Percentiles rank a stretch among this genome's conserved stretches.
These are phyloP conservation scores for Ascobolus immersus DNA, from an alignment of 495 filamentous ascomycete genomes.

Conservation along the genomic window DNA sequence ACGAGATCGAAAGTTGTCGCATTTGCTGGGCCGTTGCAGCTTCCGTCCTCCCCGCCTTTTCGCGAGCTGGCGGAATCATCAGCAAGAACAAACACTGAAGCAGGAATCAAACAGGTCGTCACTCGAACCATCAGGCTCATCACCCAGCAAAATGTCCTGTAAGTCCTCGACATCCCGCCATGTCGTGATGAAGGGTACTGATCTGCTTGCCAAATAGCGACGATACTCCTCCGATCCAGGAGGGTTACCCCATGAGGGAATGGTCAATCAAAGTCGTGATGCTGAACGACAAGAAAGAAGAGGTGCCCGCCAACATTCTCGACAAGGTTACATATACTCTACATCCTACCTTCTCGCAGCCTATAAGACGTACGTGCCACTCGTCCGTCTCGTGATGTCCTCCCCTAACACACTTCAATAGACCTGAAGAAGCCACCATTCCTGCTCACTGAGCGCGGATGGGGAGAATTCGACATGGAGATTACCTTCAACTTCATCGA, in stretches of 20 bases:
- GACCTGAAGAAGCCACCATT: conserved; percentile 67
- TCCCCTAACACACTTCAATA: conserved; percentile 15
- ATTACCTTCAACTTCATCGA: conserved; percentile 59
- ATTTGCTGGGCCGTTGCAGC: no score
- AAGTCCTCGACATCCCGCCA: conserved; percentile 20
- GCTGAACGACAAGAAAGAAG: conserved; percentile 33
- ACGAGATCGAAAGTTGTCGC: no score
- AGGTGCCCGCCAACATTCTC: conserved; percentile 58
- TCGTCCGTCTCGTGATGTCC: conserved; percentile 3
- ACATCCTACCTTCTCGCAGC: conserved; percentile 73
- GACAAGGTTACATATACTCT: conserved; percentile 77
- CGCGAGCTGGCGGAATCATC: no score
- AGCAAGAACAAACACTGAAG: no score
- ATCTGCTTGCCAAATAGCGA: conserved; percentile 7
- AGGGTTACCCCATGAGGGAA: conserved; percentile 75
- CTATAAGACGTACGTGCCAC: conserved; percentile 47
- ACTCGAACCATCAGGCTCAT: conserved; percentile 75
- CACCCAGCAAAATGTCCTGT: conserved; percentile 74
- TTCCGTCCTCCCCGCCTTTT: no score
- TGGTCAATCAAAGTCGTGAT: conserved; percentile 40
- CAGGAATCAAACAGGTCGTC: no score
- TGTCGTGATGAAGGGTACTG: conserved; percentile 3
- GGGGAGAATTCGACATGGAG: conserved; percentile 96
- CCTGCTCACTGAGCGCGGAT: conserved; percentile 73
- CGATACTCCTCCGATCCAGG: conserved; percentile 31